Conservation (phyloP, 2,329 filamentous ascomycete species). For the Talaromyces verruculosus region DNA sequence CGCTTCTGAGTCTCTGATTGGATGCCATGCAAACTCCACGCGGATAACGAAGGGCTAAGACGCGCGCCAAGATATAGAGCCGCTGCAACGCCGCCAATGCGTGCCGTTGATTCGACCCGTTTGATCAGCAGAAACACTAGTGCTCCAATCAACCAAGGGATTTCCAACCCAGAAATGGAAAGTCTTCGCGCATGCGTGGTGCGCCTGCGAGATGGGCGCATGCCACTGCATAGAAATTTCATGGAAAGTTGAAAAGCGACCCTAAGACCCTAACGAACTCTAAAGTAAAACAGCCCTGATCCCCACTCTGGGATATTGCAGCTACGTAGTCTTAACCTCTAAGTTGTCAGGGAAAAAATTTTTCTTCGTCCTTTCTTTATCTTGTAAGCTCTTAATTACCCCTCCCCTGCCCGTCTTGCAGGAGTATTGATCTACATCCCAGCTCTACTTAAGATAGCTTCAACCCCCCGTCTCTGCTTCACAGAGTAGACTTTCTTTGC, state of each 20-base stretch:
- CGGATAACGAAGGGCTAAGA: neutral
- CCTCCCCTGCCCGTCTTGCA: neutral
- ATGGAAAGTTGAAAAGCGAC: neutral
- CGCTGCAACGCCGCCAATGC: neutral
- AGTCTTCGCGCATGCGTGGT: neutral
- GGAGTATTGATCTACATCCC: neutral
- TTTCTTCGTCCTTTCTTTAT: neutral
- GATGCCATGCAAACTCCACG: neutral
- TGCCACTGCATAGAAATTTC: neutral
- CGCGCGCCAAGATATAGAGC: neutral
- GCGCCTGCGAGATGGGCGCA: neutral
- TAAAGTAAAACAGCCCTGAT: neutral
- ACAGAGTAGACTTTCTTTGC: slow-evolving; percentile 1
- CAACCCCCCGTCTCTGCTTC: neutral
- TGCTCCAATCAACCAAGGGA: neutral
- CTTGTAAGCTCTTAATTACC: neutral
- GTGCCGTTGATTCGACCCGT: neutral
- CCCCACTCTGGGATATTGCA: neutral
- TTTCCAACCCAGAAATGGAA: neutral
- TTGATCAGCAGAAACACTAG: neutral
- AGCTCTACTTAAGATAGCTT: slow-evolving; percentile 8
- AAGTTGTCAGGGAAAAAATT: neutral
- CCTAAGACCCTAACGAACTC: neutral
- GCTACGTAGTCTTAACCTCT: neutral
- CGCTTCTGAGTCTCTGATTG: neutral